Evolutionary conservation across 345 rosid species (phyloP).

Genomic region (Dipteronia sinensis): DNA sequence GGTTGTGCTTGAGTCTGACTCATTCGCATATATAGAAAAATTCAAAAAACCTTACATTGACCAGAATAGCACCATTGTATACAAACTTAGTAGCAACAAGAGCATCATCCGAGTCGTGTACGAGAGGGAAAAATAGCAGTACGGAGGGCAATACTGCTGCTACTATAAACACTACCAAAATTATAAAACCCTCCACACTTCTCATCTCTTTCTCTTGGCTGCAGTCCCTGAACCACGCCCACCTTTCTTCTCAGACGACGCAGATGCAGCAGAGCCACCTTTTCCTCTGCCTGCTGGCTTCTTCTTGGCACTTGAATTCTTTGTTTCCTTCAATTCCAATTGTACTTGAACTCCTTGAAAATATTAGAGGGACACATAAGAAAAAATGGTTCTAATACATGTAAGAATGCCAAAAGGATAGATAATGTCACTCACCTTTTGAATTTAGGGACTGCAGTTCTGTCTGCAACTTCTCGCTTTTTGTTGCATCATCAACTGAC

Average conservation of each 20-base stretch:
- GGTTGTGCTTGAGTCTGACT: neutral
- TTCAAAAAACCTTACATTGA: neutral
- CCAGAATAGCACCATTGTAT: too few relatives aligned
- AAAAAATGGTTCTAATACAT: neutral
- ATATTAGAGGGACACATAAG: neutral
- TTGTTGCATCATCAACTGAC: slow-evolving; percentile 42
- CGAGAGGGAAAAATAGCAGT: slow-evolving; percentile 1
- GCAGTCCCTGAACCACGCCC: slow-evolving; percentile 48
- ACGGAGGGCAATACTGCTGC: neutral
- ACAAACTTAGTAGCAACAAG: neutral
- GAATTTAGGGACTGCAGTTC: slow-evolving; percentile 74
- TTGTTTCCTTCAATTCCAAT: slow-evolving; percentile 65
- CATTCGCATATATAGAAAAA: neutral
- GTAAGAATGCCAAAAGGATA: neutral
- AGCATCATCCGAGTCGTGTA: neutral
- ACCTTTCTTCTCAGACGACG: slow-evolving; percentile 30
- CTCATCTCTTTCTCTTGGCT: slow-evolving; percentile 74
- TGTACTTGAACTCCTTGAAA: slow-evolving; percentile 71
- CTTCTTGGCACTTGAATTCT: slow-evolving; percentile 53
- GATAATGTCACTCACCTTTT: slow-evolving; percentile 47
- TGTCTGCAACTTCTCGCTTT: slow-evolving; percentile 67
- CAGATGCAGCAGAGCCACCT: slow-evolving; percentile 41
- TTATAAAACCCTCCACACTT: slow-evolving; percentile 4
- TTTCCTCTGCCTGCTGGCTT: slow-evolving; percentile 60
- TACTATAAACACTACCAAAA: slow-evolving; percentile 11